phyloP scores from a whole-genome alignment of 2,329 filamentous ascomycete species.

The Alternaria consortialis region DNA sequence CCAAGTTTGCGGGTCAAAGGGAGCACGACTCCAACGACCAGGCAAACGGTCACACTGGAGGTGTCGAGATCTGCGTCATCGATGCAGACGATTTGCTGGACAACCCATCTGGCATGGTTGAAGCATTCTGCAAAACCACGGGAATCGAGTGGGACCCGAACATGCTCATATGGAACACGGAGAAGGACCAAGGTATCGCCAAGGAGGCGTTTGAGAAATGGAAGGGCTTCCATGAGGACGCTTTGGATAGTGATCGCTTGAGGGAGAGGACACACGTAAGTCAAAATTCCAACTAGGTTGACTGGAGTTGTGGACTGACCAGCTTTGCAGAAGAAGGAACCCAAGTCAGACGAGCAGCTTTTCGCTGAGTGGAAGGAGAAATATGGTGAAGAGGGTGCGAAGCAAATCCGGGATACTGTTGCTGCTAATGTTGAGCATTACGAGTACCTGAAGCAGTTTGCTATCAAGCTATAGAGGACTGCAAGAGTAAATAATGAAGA shows the following conservation, averaged over 20 bases:
- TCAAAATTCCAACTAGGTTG: conserved; percentile 11
- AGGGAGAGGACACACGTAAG: conserved; percentile 71
- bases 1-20: conserved; percentile 63
- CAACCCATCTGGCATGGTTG: conserved; percentile 77
- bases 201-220: conserved; percentile 89
- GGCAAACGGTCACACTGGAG: conserved; percentile 45
- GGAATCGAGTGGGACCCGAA: conserved; percentile 76
- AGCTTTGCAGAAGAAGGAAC: conserved; percentile 63
- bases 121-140: conserved; percentile 82
- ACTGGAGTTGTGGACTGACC: neutral
- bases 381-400: conserved; percentile 75
- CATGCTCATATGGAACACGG: conserved; percentile 87
- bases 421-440: conserved; percentile 77
- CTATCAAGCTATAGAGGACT: conserved; percentile 59
- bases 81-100: conserved; percentile 96
- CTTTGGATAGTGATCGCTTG: conserved; percentile 80
- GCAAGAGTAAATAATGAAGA: neutral
- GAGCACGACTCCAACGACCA: conserved; percentile 46
- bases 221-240: conserved; percentile 96
- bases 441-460: conserved; percentile 83
- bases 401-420: conserved; percentile 74
- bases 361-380: conserved; percentile 77
- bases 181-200: conserved; percentile 74
- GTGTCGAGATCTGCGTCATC: conserved; percentile 79
- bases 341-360: conserved; percentile 71